Evolutionary conservation across 2,329 filamentous ascomycete species (phyloP), one percentile per base, ranked within the genome.

Genomic region (Teratosphaeria gauchensis): DNA sequence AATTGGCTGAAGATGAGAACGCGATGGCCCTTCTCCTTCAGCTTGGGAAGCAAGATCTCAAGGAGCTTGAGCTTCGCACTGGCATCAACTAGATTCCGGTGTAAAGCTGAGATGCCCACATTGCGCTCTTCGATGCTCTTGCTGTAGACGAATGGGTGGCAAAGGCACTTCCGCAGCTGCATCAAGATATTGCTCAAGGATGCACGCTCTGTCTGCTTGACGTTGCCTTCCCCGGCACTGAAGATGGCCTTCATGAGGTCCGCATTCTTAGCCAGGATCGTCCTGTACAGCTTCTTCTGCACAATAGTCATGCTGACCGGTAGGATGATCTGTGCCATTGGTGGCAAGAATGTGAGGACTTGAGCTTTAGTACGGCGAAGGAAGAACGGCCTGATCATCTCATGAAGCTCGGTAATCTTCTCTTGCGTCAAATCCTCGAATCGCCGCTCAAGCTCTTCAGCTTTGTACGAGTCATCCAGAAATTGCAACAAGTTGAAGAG

Each of bases 1-100:
- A 97, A 99, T 70, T 99, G 94, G 70, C 91, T 96, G 75, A 99
- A 99, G 35, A 99, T 89, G 21, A 99, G 78, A 0, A 97, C 92
- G 3, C 94, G 84, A 71, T 99, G 92, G 0, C 92, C 92, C 28
- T 88, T 84, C 67, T 90, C 87, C 65, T 87, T 84, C 0, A 99
- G 80, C 72, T 92, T 95, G 0, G 92, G 92, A 2, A 99, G 80
- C 80, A 99, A 88, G 9, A 91, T 75, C 64, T 92, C 85, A 0
- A 99, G 77, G 4, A 99, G 77, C 60, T 92, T 81, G 4, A 99
- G 82, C 73, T 99, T 99, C 0, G 89, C 84, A 4, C 91, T 95
- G 0, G 95, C 95, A 67, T 96, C 92, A 1, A 99, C 83, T 2
- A 99, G 80, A 68, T 95, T 96, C 30, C 85, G 84, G 68, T 92